Evolutionary conservation across 2,329 filamentous ascomycete genomes (phyloP).

Genomic region (Colletotrichum godetiae): DNA sequence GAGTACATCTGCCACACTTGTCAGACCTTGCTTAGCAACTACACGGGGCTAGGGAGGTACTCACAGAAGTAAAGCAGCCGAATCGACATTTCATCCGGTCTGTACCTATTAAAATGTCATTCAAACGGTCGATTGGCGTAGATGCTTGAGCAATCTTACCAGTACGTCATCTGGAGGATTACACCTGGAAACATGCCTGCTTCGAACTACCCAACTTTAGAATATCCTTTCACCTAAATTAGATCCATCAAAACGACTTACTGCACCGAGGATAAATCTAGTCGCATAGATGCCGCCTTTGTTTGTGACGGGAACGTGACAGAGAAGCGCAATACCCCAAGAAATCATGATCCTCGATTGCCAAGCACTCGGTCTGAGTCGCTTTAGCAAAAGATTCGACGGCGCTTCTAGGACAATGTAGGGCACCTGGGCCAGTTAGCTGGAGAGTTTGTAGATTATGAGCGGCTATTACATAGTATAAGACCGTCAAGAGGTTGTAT

Average conservation of each 20-base stretch:
- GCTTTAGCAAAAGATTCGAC: constrained; percentile 53
- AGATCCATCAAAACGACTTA: constrained; percentile 46
- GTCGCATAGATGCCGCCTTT: constrained; percentile 50
- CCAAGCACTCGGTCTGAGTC: constrained; percentile 51
- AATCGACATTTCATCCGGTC: constrained; percentile 58
- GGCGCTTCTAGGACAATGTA: constrained; percentile 53
- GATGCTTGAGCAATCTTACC: constrained; percentile 38
- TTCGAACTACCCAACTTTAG: constrained; percentile 42
- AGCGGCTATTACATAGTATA: constrained; percentile 50
- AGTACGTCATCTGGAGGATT: constrained; percentile 57
- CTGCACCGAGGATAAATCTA: constrained; percentile 51
- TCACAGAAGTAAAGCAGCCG: constrained; percentile 58
- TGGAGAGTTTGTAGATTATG: neutral
- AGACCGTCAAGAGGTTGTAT: constrained; percentile 51
- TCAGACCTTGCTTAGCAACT: neutral
- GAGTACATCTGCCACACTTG: constrained; percentile 44
- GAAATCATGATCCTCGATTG: constrained; percentile 54
- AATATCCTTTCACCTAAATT: constrained; percentile 7
- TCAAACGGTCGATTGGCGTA: neutral
- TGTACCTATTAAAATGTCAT: constrained; percentile 42
- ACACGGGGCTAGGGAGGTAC: constrained; percentile 25
- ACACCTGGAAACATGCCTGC: constrained; percentile 55
- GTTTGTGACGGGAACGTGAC: constrained; percentile 49
- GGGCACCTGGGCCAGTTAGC: constrained; percentile 43
- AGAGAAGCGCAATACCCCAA: constrained; percentile 49